phyloP scores from a whole-genome alignment of 352 stramenopile genomes.

The Phytophthora pini region DNA sequence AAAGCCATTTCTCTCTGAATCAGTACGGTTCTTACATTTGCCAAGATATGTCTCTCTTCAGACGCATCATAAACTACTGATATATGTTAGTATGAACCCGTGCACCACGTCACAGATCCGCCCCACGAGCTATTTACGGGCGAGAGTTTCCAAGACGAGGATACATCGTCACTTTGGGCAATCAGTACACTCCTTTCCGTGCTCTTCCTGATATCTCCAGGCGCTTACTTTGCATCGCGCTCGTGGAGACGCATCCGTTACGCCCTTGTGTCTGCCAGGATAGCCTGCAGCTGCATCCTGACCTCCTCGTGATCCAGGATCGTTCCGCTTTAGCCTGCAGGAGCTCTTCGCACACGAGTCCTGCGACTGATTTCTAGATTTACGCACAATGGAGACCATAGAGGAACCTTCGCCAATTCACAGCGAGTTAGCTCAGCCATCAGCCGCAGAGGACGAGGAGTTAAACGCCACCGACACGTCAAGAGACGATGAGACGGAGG shows the following conservation, averaged over 20 bases:
- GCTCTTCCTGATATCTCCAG: constrained; percentile 18
- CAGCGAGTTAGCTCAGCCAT: constrained; percentile 4
- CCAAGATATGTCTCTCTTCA: neutral
- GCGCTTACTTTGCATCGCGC: constrained; percentile 25
- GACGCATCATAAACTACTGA: constrained; percentile 1
- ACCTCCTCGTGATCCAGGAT: constrained; percentile 9
- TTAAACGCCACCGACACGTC: constrained; percentile 33
- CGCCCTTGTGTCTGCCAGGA: constrained; percentile 4
- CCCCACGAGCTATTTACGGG: neutral
- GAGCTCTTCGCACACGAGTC: neutral
- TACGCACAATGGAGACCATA: constrained; percentile 1
- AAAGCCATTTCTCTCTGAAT: neutral
- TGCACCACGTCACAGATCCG: constrained; percentile 8
- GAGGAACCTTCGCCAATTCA: neutral
- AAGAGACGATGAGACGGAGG: constrained; percentile 18
- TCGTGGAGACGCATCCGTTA: constrained; percentile 27
- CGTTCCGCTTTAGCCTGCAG: constrained; percentile 1
- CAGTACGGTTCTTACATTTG: neutral
- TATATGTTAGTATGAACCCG: neutral
- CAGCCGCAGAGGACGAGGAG: constrained; percentile 23
- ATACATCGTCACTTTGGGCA: constrained; percentile 12
- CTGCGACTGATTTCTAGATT: constrained; percentile 5
- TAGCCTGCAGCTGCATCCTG: constrained; percentile 8
- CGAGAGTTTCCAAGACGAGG: constrained; percentile 7
- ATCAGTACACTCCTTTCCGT: constrained; percentile 16